Evolutionary conservation across 2,329 filamentous ascomycete species (phyloP).

Genomic region (Tolypocladium amazonense): DNA sequence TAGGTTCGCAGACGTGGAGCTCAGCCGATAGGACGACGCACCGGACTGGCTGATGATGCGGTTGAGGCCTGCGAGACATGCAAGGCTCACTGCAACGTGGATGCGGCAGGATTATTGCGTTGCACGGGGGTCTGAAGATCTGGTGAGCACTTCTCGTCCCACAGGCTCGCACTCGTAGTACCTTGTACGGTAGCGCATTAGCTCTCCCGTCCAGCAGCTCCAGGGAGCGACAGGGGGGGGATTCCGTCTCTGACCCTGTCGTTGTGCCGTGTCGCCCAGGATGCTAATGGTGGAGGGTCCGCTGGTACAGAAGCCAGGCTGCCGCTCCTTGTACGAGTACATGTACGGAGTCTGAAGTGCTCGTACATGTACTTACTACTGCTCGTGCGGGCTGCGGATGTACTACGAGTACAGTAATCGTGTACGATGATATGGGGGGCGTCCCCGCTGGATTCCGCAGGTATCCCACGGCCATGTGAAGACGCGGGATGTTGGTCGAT

Average conservation of each 20-base stretch:
- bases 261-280: neutral
- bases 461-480: neutral
- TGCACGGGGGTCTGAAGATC: neutral
- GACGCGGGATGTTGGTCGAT: neutral
- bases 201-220: slow-evolving; percentile 8
- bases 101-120: neutral
- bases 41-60: neutral
- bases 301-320: neutral
- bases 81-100: neutral
- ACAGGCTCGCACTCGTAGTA: neutral
- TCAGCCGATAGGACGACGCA: slow-evolving; percentile 4
- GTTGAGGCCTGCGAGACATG: neutral
- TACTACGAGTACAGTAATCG: neutral
- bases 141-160: neutral
- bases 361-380: too few relatives aligned
- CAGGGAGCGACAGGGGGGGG: neutral
- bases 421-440: neutral
- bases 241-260: neutral
- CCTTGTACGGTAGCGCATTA: slow-evolving; percentile 7
- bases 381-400: too few relatives aligned
- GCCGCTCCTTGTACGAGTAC: neutral
- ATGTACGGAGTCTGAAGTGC: neutral
- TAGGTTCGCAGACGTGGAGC: neutral
- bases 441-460: neutral
- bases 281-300: neutral